A percentile compares a stretch with the other conserved stretches of the same genome.
Conservation (phyloP, 768 basidiomycete genomes). For the Asterophora lycoperdoides region DNA sequence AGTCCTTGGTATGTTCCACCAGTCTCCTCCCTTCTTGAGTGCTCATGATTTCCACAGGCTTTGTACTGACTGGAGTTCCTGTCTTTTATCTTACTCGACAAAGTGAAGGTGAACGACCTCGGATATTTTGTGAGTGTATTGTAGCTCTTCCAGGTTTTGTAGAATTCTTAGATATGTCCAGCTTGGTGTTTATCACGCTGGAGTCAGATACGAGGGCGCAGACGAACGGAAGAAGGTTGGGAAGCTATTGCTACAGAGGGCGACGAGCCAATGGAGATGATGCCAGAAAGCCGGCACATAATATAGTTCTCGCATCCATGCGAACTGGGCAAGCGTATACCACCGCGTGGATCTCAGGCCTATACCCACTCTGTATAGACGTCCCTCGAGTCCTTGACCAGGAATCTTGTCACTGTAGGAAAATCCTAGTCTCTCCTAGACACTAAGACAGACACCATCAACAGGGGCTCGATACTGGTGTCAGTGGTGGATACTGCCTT, state of each 20-base stretch:
- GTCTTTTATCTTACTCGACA: constrained; percentile 77
- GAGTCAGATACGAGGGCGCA: constrained; percentile 48
- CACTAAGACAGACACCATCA: too few species aligned
- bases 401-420: too few species aligned
- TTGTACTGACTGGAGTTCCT: constrained; percentile 75
- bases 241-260: constrained; percentile 70
- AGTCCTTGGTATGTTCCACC: constrained; percentile 62
- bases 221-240: constrained; percentile 62
- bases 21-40: neutral
- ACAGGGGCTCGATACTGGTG: too few species aligned
- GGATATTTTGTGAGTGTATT: constrained; percentile 37
- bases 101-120: constrained; percentile 37
- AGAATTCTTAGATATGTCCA: constrained; percentile 18
- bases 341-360: neutral
- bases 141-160: constrained; percentile 14
- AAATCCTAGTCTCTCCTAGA: too few species aligned
- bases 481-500: too few species aligned
- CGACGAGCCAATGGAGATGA: constrained; percentile 70
- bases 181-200: constrained; percentile 39
- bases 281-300: constrained; percentile 36
- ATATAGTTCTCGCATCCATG: too few species aligned
- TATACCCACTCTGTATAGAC: too few species aligned
- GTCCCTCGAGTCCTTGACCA: too few species aligned
- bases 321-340: too few species aligned
- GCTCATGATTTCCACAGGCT: constrained; percentile 41